Conservation (phyloP, 2,329 filamentous ascomycete species). For the Neopestalotiopsis clavispora region DNA sequence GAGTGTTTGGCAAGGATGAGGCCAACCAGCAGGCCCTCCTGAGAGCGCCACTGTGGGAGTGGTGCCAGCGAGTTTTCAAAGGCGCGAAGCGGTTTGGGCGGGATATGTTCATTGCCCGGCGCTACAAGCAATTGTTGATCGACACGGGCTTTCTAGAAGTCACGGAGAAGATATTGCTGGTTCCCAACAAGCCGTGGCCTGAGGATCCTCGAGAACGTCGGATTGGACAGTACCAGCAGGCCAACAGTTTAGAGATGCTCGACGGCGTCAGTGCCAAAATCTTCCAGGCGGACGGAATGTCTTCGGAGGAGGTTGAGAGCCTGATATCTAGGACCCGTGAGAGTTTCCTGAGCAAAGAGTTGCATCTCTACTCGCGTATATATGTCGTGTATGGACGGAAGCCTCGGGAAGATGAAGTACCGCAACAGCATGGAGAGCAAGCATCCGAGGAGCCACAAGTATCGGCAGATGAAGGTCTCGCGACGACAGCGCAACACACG, state of each 20-base stretch:
- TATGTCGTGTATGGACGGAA: conserved; percentile 14
- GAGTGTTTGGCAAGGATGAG: conserved; percentile 16
- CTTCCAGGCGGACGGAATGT: conserved; percentile 14
- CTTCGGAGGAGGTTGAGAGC: neutral
- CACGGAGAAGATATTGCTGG: conserved; percentile 12
- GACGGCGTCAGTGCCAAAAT: conserved; percentile 13
- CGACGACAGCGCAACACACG: too few species aligned
- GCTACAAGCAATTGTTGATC: conserved; percentile 15
- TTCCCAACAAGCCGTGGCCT: conserved; percentile 16
- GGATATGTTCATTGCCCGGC: conserved; percentile 9
- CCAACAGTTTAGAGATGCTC: conserved; percentile 7
- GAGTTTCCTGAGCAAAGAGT: neutral
- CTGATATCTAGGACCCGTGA: conserved; percentile 3
- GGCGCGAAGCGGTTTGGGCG: conserved; percentile 15
- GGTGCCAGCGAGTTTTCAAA: neutral
- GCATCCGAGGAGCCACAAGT: neutral
- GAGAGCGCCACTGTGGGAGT: conserved; percentile 7
- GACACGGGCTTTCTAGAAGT: conserved; percentile 15
- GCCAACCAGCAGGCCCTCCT: conserved; percentile 10
- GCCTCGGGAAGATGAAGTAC: conserved; percentile 7
- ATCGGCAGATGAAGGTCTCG: neutral
- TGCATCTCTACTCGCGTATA: conserved; percentile 14
- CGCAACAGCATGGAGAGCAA: neutral
- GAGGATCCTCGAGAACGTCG: conserved; percentile 8
- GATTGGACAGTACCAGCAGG: conserved; percentile 16